Conservation (phyloP, 176 grass and related monocot genomes). For the Poa pratensis region DNA sequence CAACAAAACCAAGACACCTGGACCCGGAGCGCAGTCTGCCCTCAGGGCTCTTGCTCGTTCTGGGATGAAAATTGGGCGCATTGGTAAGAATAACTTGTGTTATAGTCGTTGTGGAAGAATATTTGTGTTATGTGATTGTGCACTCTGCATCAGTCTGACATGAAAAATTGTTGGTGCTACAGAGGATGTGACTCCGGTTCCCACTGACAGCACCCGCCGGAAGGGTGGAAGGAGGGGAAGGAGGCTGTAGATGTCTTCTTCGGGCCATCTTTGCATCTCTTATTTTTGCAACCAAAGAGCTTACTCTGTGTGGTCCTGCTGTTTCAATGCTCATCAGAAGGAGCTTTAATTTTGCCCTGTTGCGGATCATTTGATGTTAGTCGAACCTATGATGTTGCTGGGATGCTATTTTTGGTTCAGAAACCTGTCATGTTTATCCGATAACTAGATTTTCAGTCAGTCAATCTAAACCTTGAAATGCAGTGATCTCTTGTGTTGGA, state of each 20-base stretch:
- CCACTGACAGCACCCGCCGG: constrained; percentile 83
- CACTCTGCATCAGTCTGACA: not conserved
- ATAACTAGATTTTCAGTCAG: constrained; percentile 10
- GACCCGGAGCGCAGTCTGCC: constrained; percentile 88
- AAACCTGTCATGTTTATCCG: constrained; percentile 24
- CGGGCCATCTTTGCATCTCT: not conserved
- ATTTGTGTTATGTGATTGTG: not conserved
- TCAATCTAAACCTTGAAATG: not conserved
- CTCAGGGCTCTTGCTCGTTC: constrained; percentile 92
- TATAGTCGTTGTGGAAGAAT: not conserved
- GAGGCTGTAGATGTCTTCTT: constrained; percentile 52
- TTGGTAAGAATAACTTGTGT: constrained; percentile 46
- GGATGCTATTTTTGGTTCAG: constrained; percentile 38
- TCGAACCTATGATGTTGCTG: constrained; percentile 33
- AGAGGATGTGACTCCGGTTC: constrained; percentile 87
- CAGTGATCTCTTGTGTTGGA: not conserved
- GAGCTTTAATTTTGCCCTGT: constrained; percentile 53
- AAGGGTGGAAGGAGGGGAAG: constrained; percentile 92
- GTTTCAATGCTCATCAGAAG: constrained; percentile 18
- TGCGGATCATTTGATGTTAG: constrained; percentile 43
- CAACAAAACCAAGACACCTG: constrained; percentile 91
- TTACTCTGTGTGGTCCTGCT: constrained; percentile 8
- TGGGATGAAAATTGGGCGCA: constrained; percentile 92
- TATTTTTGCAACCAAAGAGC: constrained; percentile 28
- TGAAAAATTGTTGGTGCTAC: not conserved